phyloP scores from a whole-genome alignment of 2,329 filamentous ascomycete genomes.

The Boeremia exigua region DNA sequence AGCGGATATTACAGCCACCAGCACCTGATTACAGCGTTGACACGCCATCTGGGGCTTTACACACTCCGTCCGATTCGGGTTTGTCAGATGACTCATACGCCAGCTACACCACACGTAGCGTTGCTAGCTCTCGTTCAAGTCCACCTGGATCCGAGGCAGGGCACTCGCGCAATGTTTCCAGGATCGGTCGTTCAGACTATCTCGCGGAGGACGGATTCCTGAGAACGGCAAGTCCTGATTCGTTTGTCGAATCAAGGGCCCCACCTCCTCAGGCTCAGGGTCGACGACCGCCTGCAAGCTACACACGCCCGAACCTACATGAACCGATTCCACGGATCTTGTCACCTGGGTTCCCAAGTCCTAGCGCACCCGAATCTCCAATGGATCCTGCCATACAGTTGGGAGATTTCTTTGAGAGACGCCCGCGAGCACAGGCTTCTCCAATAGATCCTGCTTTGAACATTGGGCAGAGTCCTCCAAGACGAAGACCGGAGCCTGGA shows the following conservation, averaged over 20 bases:
- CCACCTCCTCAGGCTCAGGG: conserved; percentile 20
- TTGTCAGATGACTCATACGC: conserved; percentile 48
- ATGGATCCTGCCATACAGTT: conserved; percentile 50
- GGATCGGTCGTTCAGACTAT: conserved; percentile 32
- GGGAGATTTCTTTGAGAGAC: conserved; percentile 33
- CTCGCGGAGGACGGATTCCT: conserved; percentile 31
- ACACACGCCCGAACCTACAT: conserved; percentile 27
- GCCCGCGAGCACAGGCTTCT: conserved; percentile 18
- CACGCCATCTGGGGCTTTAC: conserved; percentile 35
- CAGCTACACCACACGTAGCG: conserved; percentile 43
- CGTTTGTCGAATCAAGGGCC: conserved; percentile 29
- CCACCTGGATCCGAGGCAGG: conserved; percentile 45
- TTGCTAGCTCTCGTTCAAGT: conserved; percentile 48
- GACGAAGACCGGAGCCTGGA: conserved; percentile 20
- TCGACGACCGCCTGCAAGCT: conserved; percentile 27
- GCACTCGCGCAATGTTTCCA: conserved; percentile 43
- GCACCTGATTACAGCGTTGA: conserved; percentile 29
- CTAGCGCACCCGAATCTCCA: conserved; percentile 44
- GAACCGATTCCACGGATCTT: conserved; percentile 30
- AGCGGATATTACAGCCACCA: conserved; percentile 28
- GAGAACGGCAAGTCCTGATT: conserved; percentile 40
- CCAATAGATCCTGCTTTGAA: conserved; percentile 24
- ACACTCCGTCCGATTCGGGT: conserved; percentile 50
- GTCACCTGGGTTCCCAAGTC: conserved; percentile 26
- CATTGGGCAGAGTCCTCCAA: conserved; percentile 21